Conservation (phyloP, 2,329 filamentous ascomycete species). For the Ophiostoma sp. region DNA sequence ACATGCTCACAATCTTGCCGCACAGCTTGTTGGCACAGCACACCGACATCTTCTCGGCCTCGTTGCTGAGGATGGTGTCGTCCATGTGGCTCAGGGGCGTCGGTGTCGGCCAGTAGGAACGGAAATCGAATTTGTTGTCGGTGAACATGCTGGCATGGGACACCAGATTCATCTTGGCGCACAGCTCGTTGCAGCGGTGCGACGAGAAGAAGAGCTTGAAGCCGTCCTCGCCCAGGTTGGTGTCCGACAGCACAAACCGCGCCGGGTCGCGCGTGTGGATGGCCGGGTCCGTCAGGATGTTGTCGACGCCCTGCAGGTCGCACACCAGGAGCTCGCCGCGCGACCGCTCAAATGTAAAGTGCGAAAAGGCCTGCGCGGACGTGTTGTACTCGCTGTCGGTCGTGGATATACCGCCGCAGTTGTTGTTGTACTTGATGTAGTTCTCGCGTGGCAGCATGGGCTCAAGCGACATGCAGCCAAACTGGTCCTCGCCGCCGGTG, state of each 20-base stretch:
- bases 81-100: background rate
- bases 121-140: slow-evolving; percentile 30
- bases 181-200: slow-evolving; percentile 36
- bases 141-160: slow-evolving; percentile 29
- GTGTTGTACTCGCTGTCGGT: slow-evolving; percentile 29
- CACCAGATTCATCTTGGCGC: slow-evolving; percentile 32
- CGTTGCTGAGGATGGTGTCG: background rate
- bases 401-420: slow-evolving; percentile 31
- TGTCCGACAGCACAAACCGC: slow-evolving; percentile 34
- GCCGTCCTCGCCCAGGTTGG: slow-evolving; percentile 35
- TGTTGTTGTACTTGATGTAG: slow-evolving; percentile 40
- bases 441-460: slow-evolving; percentile 36
- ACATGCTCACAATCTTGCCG: slow-evolving; percentile 32
- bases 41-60: slow-evolving; percentile 22
- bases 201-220: slow-evolving; percentile 39
- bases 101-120: slow-evolving; percentile 33
- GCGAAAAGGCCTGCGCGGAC: slow-evolving; percentile 39
- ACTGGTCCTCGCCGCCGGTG: background rate
- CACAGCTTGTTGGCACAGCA: slow-evolving; percentile 41
- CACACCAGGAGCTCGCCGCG: slow-evolving; percentile 35
- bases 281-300: slow-evolving; percentile 36
- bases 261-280: slow-evolving; percentile 36
- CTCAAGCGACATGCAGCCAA: slow-evolving; percentile 34
- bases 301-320: slow-evolving; percentile 38
- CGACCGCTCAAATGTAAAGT: slow-evolving; percentile 41